phyloP scores from a whole-genome alignment of 2,329 filamentous ascomycete species.

The Cladosporium cucumerinum region DNA sequence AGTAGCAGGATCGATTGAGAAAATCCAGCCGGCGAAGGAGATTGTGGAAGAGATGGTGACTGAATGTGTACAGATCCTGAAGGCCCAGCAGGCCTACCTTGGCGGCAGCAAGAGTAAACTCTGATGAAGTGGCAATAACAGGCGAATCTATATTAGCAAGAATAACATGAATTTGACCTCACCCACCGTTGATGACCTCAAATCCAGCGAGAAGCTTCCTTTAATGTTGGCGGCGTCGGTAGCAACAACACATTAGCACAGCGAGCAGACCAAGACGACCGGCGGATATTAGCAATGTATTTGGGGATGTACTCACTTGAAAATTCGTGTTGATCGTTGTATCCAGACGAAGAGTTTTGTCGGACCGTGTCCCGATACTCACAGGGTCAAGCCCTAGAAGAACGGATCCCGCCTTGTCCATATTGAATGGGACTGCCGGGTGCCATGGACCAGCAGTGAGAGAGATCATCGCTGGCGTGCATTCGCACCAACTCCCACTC shows the following conservation, averaged over 20 bases:
- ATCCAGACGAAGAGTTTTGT: not conserved
- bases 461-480: too few relatives aligned
- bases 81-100: slow-evolving; percentile 60
- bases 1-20: slow-evolving; percentile 73
- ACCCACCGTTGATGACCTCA: not conserved
- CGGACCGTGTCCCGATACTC: too few relatives aligned
- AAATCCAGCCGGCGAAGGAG: slow-evolving; percentile 73
- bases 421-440: not conserved
- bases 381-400: not conserved
- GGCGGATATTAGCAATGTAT: not conserved
- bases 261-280: not conserved
- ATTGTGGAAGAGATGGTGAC: slow-evolving; percentile 91
- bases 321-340: not conserved
- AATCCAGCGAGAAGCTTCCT: not conserved
- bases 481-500: too few relatives aligned
- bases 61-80: slow-evolving; percentile 68
- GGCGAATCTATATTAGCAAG: not conserved
- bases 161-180: not conserved
- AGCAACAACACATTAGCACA: not conserved
- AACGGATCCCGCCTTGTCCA: not conserved
- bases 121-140: slow-evolving; percentile 23
- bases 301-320: not conserved
- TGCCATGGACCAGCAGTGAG: not conserved
- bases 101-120: slow-evolving; percentile 42
- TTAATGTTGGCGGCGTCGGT: not conserved